Base-by-base conservation (phyloP, 2,329 filamentous ascomycete species). In the Hypocrella siamensis region DNA sequence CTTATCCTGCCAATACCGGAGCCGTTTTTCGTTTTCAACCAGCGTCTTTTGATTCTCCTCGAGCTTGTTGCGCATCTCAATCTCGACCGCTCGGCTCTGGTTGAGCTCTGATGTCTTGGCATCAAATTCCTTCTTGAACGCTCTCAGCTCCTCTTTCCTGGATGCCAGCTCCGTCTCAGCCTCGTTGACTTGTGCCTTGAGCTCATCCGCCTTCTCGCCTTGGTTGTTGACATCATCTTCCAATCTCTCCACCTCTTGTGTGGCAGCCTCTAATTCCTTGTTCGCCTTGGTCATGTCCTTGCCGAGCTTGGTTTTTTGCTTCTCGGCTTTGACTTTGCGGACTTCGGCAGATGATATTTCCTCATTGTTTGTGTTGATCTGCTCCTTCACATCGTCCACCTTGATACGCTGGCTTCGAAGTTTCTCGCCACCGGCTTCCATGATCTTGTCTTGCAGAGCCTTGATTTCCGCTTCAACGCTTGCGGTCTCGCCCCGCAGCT, bases 11-110 rank as follows among this genome's bases (percentile, higher is more conserved):
- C 86, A 96, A 59, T 93, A 83, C 24, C 67, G 69, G 26, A 81
- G 67, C 37, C 81, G 75, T 56, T 82, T 86, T 52, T 92, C 76
- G 54, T 92, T 93, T 48, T 96, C 88, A 0, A 61, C 56, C 11
- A 96, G 67, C 8, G 78, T 72, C 58, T 98, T 98, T 42, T 93
- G 81, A 52, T 88, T 90, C 49, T 96, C 88, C 48, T 96, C 90
- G 2, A 98, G 75, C 59, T 93, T 93, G 57, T 96, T 96, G 40
- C 82, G 80, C 85, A 96, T 94, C 56, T 98, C 90, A 38, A 98
- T 94, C 54, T 98, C 90, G 3, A 79, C 64, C 1, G 84, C 86
- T 8, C 88, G 74, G 0, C 80, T 93, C 47, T 84, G 79, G 48
- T 96, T 94, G 35, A 96, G 67, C 50, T 92, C 84, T 0, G 76